phyloP scores from a whole-genome alignment of 495 filamentous ascomycete species.

The Penicillium cataractarum region DNA sequence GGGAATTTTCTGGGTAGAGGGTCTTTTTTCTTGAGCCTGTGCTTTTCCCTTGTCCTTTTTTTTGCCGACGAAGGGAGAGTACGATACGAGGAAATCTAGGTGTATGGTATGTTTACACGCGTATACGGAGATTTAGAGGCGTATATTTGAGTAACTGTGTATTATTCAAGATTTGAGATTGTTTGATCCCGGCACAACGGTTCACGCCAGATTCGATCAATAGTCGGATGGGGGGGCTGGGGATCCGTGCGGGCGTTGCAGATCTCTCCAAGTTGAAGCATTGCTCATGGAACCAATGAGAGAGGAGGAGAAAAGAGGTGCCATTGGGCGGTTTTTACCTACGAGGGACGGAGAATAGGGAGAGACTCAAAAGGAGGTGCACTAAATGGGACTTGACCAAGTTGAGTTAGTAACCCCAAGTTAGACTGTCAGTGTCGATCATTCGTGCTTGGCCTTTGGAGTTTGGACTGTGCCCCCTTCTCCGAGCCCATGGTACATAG shows the following conservation, averaged over 20 bases:
- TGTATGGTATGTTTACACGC: neutral
- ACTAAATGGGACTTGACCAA: neutral
- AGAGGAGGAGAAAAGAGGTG: no score
- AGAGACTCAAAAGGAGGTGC: constrained; percentile 1
- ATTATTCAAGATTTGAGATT: constrained; percentile 34
- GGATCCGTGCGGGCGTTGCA: constrained; percentile 30
- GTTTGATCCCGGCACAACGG: constrained; percentile 31
- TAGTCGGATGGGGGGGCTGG: constrained; percentile 33
- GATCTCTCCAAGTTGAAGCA: constrained; percentile 31
- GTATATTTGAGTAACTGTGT: neutral
- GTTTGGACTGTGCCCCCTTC: neutral
- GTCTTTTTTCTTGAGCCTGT: neutral
- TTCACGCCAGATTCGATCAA: constrained; percentile 36
- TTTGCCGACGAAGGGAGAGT: neutral
- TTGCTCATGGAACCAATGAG: neutral
- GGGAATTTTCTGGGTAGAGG: constrained; percentile 15
- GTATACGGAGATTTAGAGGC: neutral
- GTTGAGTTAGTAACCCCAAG: neutral
- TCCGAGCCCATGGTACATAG: no score
- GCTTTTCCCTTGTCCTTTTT: neutral
- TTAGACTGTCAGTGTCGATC: neutral
- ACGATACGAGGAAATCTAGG: neutral
- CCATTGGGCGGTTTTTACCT: neutral
- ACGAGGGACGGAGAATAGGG: neutral
- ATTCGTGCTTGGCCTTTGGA: neutral